A percentile compares a stretch with the other conserved stretches of the same genome.
phyloP scores from a whole-genome alignment of 202 grass and related monocot species.

The Brachypodium distachyon region DNA sequence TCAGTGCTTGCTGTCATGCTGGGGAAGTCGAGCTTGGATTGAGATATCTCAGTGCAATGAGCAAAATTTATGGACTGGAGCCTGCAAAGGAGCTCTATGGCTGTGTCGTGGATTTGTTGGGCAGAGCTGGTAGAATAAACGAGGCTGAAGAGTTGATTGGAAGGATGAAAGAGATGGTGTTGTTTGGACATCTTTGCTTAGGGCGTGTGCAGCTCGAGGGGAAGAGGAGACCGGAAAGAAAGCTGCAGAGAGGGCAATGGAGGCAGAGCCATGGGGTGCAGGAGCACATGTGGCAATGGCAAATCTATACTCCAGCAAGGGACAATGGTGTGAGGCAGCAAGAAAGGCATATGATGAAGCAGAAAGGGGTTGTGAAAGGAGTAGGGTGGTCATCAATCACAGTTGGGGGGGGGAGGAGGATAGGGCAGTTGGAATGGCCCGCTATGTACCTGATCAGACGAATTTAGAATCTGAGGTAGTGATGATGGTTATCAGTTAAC shows the following conservation, averaged over 20 bases:
- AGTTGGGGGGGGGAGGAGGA: conserved; percentile 26
- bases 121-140: conserved; percentile 36
- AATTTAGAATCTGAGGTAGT: conserved; percentile 16
- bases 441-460: neutral
- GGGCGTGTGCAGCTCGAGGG: conserved; percentile 35
- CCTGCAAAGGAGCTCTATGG: conserved; percentile 62
- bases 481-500: conserved; percentile 4
- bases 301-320: conserved; percentile 47
- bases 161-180: conserved; percentile 30
- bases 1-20: conserved; percentile 43
- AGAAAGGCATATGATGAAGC: conserved; percentile 43
- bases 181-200: conserved; percentile 54
- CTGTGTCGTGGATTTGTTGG: conserved; percentile 48
- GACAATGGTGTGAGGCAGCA: conserved; percentile 40
- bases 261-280: conserved; percentile 45
- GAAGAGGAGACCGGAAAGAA: conserved; percentile 28
- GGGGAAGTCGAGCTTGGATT: conserved; percentile 39
- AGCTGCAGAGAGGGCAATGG: conserved; percentile 36
- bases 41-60: conserved; percentile 43
- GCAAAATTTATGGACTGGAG: conserved; percentile 24
- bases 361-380: conserved; percentile 50
- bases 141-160: conserved; percentile 48
- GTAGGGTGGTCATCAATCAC: conserved; percentile 35
- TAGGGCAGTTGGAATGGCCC: conserved; percentile 7
- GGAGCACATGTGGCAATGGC: conserved; percentile 50